Evolutionary conservation across 2,329 filamentous ascomycete genomes (phyloP).

Genomic region (Pseudocercospora eumusae): DNA sequence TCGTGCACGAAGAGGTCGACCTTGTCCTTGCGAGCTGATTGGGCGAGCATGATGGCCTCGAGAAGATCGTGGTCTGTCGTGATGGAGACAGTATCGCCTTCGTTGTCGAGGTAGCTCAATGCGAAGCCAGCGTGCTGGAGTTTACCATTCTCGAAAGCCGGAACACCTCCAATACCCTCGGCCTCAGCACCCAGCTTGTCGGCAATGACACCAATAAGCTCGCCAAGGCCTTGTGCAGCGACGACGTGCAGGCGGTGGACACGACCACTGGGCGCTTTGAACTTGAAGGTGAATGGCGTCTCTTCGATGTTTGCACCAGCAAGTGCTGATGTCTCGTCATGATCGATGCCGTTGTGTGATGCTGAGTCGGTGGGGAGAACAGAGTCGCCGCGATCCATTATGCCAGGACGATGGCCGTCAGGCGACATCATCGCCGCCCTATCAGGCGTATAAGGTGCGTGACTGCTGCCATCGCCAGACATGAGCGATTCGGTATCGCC

Average conservation of each 20-base stretch:
- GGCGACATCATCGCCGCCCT: slow-evolving; percentile 77
- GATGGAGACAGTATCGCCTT: slow-evolving; percentile 94
- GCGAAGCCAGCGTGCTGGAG: slow-evolving; percentile 79
- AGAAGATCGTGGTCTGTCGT: slow-evolving; percentile 91
- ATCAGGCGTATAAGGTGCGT: slow-evolving; percentile 64
- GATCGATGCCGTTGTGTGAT: slow-evolving; percentile 76
- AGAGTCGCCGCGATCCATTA: slow-evolving; percentile 72
- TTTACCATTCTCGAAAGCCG: slow-evolving; percentile 75
- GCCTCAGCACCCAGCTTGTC: slow-evolving; percentile 83
- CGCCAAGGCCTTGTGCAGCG: slow-evolving; percentile 75
- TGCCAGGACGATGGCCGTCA: slow-evolving; percentile 60
- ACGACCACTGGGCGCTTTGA: slow-evolving; percentile 93
- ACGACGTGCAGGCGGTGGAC: slow-evolving; percentile 88
- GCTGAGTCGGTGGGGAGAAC: slow-evolving; percentile 92
- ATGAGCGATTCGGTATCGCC: slow-evolving; percentile 95
- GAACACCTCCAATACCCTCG: slow-evolving; percentile 78
- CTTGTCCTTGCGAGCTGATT: slow-evolving; percentile 78
- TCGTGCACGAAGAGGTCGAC: slow-evolving; percentile 97
- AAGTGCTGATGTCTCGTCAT: slow-evolving; percentile 68
- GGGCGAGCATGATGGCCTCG: slow-evolving; percentile 83
- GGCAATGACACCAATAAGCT: slow-evolving; percentile 74
- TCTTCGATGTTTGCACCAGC: slow-evolving; percentile 63
- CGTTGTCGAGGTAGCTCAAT: slow-evolving; percentile 92
- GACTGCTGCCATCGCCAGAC: slow-evolving; percentile 82
- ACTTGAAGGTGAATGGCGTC: slow-evolving; percentile 92